Percentiles rank a stretch among this genome's conserved stretches.
phyloP scores from a whole-genome alignment of 805 yeast species.

The Metschnikowia cerradonensis region DNA sequence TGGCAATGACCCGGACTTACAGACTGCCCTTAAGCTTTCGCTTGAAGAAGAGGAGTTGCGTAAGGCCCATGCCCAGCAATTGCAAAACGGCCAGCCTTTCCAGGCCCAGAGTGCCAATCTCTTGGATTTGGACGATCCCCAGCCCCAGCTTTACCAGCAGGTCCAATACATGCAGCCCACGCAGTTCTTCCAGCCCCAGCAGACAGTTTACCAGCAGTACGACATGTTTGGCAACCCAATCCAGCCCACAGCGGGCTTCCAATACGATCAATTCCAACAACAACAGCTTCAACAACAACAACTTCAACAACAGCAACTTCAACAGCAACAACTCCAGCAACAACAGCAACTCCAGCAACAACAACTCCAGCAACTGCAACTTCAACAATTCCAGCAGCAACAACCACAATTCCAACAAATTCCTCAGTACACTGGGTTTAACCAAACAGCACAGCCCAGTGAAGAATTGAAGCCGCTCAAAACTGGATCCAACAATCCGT shows the following conservation, averaged over 20 bases:
- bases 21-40: constrained; percentile 65
- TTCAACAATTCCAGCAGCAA: constrained; percentile 18
- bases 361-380: not conserved
- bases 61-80: constrained; percentile 37
- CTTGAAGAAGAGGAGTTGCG: constrained; percentile 74
- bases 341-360: constrained; percentile 22
- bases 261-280: constrained; percentile 30
- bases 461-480: constrained; percentile 48
- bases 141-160: constrained; percentile 18
- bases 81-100: not conserved
- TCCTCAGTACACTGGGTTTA: constrained; percentile 20
- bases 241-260: constrained; percentile 52
- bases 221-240: constrained; percentile 70
- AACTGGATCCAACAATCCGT: constrained; percentile 78
- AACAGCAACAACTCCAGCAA: not conserved
- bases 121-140: constrained; percentile 48
- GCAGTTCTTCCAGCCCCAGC: constrained; percentile 15
- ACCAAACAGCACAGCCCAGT: constrained; percentile 10
- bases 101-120: constrained; percentile 37
- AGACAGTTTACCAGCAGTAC: constrained; percentile 29
- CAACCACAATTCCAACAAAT: constrained; percentile 22
- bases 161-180: constrained; percentile 10
- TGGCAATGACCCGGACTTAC: constrained; percentile 60
- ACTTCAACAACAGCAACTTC: constrained; percentile 20
- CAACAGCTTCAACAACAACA: constrained; percentile 30